phyloP scores from a whole-genome alignment of 768 basidiomycete genomes.

The Tylopilus intermedius region DNA sequence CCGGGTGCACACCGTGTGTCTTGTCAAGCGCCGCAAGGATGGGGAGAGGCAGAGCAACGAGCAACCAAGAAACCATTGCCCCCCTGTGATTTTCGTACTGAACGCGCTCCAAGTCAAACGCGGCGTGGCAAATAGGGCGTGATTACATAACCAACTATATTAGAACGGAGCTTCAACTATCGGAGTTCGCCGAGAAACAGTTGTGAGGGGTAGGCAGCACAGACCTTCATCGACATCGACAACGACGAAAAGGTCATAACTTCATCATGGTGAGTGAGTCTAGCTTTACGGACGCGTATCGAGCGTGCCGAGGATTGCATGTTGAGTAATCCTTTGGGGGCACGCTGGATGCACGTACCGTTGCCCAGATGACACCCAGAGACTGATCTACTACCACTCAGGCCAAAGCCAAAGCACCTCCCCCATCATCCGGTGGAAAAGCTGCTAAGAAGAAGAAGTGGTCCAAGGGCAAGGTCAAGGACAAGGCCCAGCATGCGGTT shows the following conservation, averaged over 20 bases:
- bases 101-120: neutral
- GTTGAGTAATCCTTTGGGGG: conserved; percentile 3
- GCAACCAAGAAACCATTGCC: conserved; percentile 48
- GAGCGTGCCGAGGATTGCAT: neutral
- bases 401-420: conserved; percentile 75
- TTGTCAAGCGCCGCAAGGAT: conserved; percentile 42
- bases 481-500: conserved; percentile 98
- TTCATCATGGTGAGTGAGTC: conserved; percentile 34
- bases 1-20: conserved; percentile 55
- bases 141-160: conserved; percentile 21
- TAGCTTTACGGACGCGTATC: neutral
- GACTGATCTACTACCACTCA: conserved; percentile 32
- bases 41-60: conserved; percentile 37
- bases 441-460: conserved; percentile 99
- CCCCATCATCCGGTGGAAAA: conserved; percentile 69
- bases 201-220: neutral
- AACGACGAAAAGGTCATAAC: conserved; percentile 18
- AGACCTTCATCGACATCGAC: conserved; percentile 23
- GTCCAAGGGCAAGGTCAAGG: conserved; percentile 99
- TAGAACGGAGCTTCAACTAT: conserved; percentile 19
- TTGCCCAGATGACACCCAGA: conserved; percentile 15
- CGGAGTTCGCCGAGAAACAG: conserved; percentile 19
- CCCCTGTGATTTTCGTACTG: too few relatives aligned
- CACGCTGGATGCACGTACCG: conserved; percentile 22
- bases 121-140: conserved; percentile 1